Percentiles rank a stretch among this genome's conserved stretches.
phyloP scores from a whole-genome alignment of 1,284 basidiomycete species.

The Farysia itapuensis region DNA sequence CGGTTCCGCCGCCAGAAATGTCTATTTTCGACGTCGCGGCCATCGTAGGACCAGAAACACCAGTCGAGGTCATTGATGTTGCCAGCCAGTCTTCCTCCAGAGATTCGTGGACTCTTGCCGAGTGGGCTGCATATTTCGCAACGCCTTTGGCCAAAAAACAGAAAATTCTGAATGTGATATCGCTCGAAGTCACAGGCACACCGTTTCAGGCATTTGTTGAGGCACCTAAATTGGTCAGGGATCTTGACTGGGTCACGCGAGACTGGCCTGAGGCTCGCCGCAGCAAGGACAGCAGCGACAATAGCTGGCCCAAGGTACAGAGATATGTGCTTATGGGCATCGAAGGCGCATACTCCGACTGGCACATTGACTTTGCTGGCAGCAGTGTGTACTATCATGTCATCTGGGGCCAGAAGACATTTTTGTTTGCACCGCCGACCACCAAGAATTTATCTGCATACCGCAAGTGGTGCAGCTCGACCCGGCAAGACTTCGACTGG shows the following conservation, averaged over 20 bases:
- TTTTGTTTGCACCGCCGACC: slow-evolving; percentile 89
- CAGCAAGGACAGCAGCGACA: slow-evolving; percentile 20
- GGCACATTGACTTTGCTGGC: slow-evolving; percentile 51
- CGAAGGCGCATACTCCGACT: slow-evolving; percentile 76
- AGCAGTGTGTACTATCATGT: slow-evolving; percentile 36
- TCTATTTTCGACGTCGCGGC: slow-evolving; percentile 78
- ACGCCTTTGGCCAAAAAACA: slow-evolving; percentile 64
- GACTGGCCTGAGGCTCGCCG: slow-evolving; percentile 72
- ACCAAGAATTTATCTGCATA: slow-evolving; percentile 83
- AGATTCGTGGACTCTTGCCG: slow-evolving; percentile 74
- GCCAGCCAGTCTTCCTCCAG: slow-evolving; percentile 59
- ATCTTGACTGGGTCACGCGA: slow-evolving; percentile 94
- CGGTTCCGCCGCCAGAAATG: slow-evolving; percentile 72
- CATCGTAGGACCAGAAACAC: slow-evolving; percentile 65
- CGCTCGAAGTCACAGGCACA: slow-evolving; percentile 79
- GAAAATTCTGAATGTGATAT: slow-evolving; percentile 87
- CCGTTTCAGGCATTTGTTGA: slow-evolving; percentile 73
- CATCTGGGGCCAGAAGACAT: slow-evolving; percentile 67
- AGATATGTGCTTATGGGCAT: slow-evolving; percentile 93
- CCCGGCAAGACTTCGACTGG: slow-evolving; percentile 84
- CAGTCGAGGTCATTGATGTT: slow-evolving; percentile 58
- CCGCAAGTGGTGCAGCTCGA: slow-evolving; percentile 71
- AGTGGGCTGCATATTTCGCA: slow-evolving; percentile 86
- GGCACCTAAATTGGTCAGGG: slow-evolving; percentile 72
- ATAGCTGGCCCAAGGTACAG: slow-evolving; percentile 84